Base-by-base conservation (phyloP, 805 yeast species). In the Ogataea wickerhamii region DNA sequence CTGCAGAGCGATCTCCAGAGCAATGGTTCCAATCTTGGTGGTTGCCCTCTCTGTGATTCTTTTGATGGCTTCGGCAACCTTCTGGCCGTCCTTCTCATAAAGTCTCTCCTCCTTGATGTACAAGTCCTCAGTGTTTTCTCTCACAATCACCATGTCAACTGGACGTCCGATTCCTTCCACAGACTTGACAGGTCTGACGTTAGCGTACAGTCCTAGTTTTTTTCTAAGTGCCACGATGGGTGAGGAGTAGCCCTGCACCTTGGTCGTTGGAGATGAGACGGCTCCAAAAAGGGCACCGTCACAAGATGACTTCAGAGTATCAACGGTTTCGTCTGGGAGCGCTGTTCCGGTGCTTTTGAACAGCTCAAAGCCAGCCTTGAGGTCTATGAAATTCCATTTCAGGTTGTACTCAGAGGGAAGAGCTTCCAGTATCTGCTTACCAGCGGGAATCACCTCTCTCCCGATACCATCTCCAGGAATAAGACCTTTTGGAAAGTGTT, bases 391-490 rank as follows among this genome's bases (percentile, higher is more conserved):
- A 53, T 88, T 85, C 55, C 93, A 93, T 39, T 77, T 71, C 49
- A 93, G 74, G 28, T 84, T 89, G 55, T 72, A 83, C 41, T 74
- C 69, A n/a, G 82, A 65, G 30, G 91, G 88, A 41, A 93, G 75
- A 45, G 80, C 82, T 66, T 91, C 91, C 52, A 93, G 73, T 21
- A 93, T 77, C 47, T 86, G 85, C 52, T 78, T 77, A 53, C 98
- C 98, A 30, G 98, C 95, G 45, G 98, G 98, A 44, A 93, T 89
- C 32, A 93, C 98, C 67, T 93, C 98, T 57, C 84, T 79, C 39
- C 98, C 98, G 52, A 93, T 93, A 49, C 98, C 98, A 63, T 93
- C 98, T 61, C 98, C 98, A 36, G 98, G 96, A 52, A 93, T 89
- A 58, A 93, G 74, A 43, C 53, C 53, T 45, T 13, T 16, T 19